Base-by-base conservation (phyloP, 176 grass and related monocot species). In the Dendrocalamus sinicus region DNA sequence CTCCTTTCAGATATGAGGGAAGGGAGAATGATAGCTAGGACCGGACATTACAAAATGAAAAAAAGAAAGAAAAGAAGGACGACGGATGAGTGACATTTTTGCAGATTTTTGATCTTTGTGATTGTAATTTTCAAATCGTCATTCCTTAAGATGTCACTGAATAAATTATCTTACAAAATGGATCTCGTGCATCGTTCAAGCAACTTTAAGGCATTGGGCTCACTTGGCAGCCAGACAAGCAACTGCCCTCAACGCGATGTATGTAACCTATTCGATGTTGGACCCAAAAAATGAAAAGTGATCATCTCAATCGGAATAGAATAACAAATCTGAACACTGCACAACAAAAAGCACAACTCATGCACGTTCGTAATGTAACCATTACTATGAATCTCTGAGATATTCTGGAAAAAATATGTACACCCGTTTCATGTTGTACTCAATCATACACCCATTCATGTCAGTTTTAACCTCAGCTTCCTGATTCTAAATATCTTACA, bases 351-450 rank as follows among this genome's bases (percentile, higher is more conserved):
- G 26, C 28, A 32, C 71, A 57, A 67, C 23, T 13, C 1, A 9
- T 67, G 30, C 8, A 37, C 9, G 47, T 30, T 39, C 13, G 20
- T 66, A 65, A 32, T 8, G 3, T 17, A 41, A 23, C 17, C 46
- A 32, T 28, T 52, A 66, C 12, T 66, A 9, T 61, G 0, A 39
- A 22, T 46, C 23, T 5, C 23, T 5, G 39, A 22, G 51, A 30
- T 62, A 54, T 43, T 48, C 44, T 65, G 69, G 43, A 26, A n/a
- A 43, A 55, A 74, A 84, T 68, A 89, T 80, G 48, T 85, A 85
- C 82, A 79, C 17, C 22, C 28, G 14, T 67, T 41, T 35, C 44
- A 67, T 39, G 35, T 26, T 75, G 13, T 75, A 10, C 41, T 28
- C 23, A 74, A 57, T 54, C 57, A 16, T 23, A 58, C 54, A 72